Evolutionary conservation across 495 filamentous ascomycete genomes (phyloP), one percentile per base, ranked within the genome.

Genomic region (Aspergillus heteromorphus): DNA sequence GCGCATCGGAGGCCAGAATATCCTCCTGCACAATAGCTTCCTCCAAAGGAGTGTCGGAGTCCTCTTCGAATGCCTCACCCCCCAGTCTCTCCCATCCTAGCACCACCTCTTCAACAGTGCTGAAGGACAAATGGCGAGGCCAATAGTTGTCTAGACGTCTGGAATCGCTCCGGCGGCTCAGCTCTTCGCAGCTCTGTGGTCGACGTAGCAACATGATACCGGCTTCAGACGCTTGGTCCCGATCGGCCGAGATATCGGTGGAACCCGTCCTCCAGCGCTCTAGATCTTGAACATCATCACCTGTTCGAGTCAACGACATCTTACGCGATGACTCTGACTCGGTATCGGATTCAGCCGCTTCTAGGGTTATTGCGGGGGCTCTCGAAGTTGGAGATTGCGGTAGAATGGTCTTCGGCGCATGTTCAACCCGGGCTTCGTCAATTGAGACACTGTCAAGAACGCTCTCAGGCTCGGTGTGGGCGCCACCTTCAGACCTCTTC

Each of bases 71-170:
- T 8, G 77, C 55, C 40, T 70, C 61, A 9, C 80, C 56, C 38
- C 78, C 64, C 14, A 73, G 34, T 1, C 61, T 75, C n/a, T 79
- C 68, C 87, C 89, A 93, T 19, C 65, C 71, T n/a, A 95, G 76
- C 3, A 96, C 69, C 27, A 86, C 91, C 55, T 95, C 90, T 67
- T 95, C 89, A n/a, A 91, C 92, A 40, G 83, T 79, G 57, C 86
- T 88, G 65, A 97, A 97, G 4, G 90, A 95, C 53, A 97, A 74
- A 48, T 91, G 87, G 5, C 91, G 83, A 0, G 91, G 83, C 79
- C 84, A 95, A 11, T 76, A 65, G 7, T 66, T 58, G 10, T 71
- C 59, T 40, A 63, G 53, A 2, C 62, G 61, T 31, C 62, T 50
- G 30, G 53, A 45, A 8, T 59, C 60, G 21, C 62, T 62, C 59